Evolutionary conservation across 352 stramenopile genomes (phyloP).

Genomic region (Phytophthora citrophthora): DNA sequence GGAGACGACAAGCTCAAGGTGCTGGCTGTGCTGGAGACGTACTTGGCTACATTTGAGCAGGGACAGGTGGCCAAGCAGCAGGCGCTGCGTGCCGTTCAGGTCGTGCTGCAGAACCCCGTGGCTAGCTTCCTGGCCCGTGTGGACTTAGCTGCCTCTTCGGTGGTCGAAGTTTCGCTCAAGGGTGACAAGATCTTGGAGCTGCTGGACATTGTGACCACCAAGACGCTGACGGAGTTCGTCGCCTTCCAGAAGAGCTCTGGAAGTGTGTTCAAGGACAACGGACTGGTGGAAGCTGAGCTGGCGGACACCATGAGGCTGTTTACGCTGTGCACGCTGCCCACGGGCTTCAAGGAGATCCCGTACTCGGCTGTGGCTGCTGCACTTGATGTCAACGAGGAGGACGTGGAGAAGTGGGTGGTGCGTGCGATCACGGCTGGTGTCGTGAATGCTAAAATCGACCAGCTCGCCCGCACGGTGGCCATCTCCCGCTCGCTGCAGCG

Average conservation of each 20-base stretch:
- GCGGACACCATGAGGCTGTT: constrained; percentile 92
- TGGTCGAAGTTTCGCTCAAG: constrained; percentile 81
- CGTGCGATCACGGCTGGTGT: constrained; percentile 91
- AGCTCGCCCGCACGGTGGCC: constrained; percentile 92
- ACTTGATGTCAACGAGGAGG: constrained; percentile 80
- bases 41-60: constrained; percentile 60
- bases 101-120: constrained; percentile 91
- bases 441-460: constrained; percentile 95
- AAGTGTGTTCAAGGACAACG: constrained; percentile 69
- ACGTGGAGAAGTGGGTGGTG: constrained; percentile 96
- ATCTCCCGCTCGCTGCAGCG: constrained; percentile 78
- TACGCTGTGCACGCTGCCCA: constrained; percentile 91
- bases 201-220: constrained; percentile 93
- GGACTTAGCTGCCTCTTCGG: constrained; percentile 81
- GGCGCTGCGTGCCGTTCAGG: constrained; percentile 79
- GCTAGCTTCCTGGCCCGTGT: constrained; percentile 91
- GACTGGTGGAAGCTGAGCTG: constrained; percentile 63
- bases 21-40: constrained; percentile 80
- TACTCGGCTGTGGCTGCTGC: constrained; percentile 87
- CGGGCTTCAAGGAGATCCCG: constrained; percentile 92
- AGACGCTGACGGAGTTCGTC: constrained; percentile 91
- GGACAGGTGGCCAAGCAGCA: constrained; percentile 64
- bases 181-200: constrained; percentile 77
- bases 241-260: constrained; percentile 79
- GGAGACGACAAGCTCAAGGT: constrained; percentile 60